These are phyloP conservation scores for Bocquillonia castaneifolia DNA, from an alignment of 441 rosid species.

Conservation along the genomic window DNA sequence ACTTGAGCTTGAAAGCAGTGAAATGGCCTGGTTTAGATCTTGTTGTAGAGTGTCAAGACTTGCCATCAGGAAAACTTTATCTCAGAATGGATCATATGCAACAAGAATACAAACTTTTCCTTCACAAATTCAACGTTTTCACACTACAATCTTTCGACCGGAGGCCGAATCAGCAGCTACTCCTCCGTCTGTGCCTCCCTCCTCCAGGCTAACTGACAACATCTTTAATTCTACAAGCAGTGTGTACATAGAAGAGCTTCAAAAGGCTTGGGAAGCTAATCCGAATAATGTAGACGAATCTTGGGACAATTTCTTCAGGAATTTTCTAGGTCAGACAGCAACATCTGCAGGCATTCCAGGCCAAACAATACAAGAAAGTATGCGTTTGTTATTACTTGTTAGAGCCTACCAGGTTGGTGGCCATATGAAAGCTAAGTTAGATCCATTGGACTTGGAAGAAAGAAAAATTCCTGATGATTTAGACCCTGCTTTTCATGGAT, in stretches of 20 bases:
- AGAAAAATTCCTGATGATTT: constrained; percentile 78
- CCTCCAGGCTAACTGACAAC: constrained; percentile 83
- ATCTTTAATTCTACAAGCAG: constrained; percentile 93
- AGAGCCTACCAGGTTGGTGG: constrained; percentile 98
- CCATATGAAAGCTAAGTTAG: constrained; percentile 91
- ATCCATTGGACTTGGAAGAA: constrained; percentile 72
- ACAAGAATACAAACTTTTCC: constrained; percentile 4
- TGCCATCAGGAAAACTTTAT: constrained; percentile 7
- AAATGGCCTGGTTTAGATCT: constrained; percentile 22
- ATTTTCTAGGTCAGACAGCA: constrained; percentile 89
- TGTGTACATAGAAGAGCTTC: constrained; percentile 93
- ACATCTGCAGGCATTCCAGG: constrained; percentile 97
- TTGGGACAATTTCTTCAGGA: constrained; percentile 95
- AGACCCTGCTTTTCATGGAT: constrained; percentile 73
- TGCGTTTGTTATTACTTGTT: constrained; percentile 74
- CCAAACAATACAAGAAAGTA: constrained; percentile 96
- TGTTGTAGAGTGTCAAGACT: constrained; percentile 8
- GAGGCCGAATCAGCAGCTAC: constrained; percentile 55
- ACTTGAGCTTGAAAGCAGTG: background rate
- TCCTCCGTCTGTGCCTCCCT: constrained; percentile 77
- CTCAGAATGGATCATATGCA: constrained; percentile 6
- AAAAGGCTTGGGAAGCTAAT: constrained; percentile 90
- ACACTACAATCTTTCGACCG: background rate
- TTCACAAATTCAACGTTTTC: background rate
- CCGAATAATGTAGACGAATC: constrained; percentile 93